Conservation (phyloP, 2,329 filamentous ascomycete genomes). For the Fusarium newnesense region DNA sequence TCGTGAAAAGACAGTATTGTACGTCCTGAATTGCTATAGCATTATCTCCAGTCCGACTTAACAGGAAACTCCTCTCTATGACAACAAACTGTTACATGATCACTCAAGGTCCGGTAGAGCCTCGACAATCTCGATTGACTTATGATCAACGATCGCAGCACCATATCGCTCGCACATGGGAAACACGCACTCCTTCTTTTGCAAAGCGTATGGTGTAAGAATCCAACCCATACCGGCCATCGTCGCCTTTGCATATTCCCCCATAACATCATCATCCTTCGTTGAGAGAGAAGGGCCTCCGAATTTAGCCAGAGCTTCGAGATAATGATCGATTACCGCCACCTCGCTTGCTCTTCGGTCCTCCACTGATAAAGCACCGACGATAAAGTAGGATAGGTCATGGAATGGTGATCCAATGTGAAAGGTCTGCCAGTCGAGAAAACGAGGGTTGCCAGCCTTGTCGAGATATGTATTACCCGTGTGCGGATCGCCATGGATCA, state of each 20-base stretch:
- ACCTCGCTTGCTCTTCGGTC: background rate
- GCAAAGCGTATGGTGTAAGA: conserved; percentile 1
- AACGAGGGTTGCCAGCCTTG: background rate
- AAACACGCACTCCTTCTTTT: conserved; percentile 1
- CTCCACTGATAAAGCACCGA: conserved; percentile 4
- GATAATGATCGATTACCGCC: background rate
- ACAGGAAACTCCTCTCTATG: too few species aligned
- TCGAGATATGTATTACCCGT: conserved; percentile 20
- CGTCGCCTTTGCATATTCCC: conserved; percentile 1
- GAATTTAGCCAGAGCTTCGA: background rate
- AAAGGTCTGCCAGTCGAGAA: conserved; percentile 26
- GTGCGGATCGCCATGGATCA: conserved; percentile 28
- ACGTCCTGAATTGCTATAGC: too few species aligned
- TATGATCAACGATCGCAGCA: conserved; percentile 7
- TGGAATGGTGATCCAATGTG: conserved; percentile 22
- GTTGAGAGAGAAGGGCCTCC: background rate
- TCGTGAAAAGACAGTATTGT: too few species aligned
- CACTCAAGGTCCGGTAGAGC: background rate
- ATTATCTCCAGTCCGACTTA: too few species aligned
- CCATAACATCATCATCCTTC: background rate
- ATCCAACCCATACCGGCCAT: conserved; percentile 14
- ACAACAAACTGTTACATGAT: too few species aligned
- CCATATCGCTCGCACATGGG: conserved; percentile 15
- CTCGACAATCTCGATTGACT: conserved; percentile 2
- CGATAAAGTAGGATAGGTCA: conserved; percentile 20